Conservation (phyloP, 306 rosid species). For the Cucurbita ficifolia region DNA sequence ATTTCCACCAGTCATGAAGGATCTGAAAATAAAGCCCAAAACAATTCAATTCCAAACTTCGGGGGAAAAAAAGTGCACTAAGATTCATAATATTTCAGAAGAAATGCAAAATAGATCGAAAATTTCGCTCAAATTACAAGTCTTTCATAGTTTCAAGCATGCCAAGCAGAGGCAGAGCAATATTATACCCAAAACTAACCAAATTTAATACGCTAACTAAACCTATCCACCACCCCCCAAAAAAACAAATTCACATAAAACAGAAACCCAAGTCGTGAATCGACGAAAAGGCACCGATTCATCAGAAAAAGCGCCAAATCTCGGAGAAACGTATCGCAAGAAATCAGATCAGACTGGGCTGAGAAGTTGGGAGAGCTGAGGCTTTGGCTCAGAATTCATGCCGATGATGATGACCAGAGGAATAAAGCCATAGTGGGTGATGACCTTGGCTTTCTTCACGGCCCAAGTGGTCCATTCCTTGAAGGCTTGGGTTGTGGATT, state of each 20-base stretch:
- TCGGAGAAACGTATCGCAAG: not conserved
- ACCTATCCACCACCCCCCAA: not conserved
- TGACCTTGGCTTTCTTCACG: conserved; percentile 61
- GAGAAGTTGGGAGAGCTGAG: conserved; percentile 73
- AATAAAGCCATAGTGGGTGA: conserved; percentile 84
- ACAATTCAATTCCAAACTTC: not conserved
- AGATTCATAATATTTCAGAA: not conserved
- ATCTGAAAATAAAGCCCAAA: not conserved
- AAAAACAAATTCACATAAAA: not conserved
- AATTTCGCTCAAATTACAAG: not conserved
- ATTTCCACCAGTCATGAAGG: not conserved
- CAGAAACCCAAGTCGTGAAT: not conserved
- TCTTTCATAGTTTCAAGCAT: not conserved
- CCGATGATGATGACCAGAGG: conserved; percentile 79
- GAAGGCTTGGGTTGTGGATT: conserved; percentile 19
- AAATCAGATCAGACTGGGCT: conserved; percentile 62
- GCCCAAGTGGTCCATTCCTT: conserved; percentile 86
- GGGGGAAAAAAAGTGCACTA: not conserved
- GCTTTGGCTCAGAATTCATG: conserved; percentile 93
- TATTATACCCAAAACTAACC: not conserved
- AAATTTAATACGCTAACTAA: not conserved
- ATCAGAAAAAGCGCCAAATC: not conserved
- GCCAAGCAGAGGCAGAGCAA: not conserved
- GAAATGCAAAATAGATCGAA: not conserved
- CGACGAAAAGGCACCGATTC: conserved; percentile 4